phyloP scores from a whole-genome alignment of 352 stramenopile genomes.

The Phytophthora gonapodyides region DNA sequence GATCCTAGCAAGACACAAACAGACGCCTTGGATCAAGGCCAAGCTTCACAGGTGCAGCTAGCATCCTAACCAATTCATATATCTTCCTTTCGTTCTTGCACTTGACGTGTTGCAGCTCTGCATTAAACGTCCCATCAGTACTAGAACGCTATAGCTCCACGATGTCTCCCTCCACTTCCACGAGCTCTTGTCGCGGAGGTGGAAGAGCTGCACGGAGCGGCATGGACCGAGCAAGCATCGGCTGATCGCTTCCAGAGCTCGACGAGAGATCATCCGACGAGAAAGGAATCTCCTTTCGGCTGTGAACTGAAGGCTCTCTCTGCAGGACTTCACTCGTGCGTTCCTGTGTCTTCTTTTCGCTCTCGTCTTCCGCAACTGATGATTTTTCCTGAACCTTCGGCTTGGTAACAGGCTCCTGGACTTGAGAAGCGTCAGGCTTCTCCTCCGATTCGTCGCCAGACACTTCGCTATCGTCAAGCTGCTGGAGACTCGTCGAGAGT shows the following conservation, averaged over 20 bases:
- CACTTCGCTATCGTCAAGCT: slow-evolving; percentile 30
- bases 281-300: slow-evolving; percentile 8
- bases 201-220: slow-evolving; percentile 41
- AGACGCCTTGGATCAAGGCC: no score
- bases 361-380: slow-evolving; percentile 3
- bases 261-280: slow-evolving; percentile 18
- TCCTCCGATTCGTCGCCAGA: slow-evolving; percentile 38
- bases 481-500: slow-evolving; percentile 36
- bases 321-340: background rate
- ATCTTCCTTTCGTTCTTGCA: slow-evolving; percentile 26
- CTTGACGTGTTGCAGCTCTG: slow-evolving; percentile 8
- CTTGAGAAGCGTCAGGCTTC: slow-evolving; percentile 21
- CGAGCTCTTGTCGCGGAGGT: slow-evolving; percentile 45
- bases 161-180: slow-evolving; percentile 65
- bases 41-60: no score
- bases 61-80: slow-evolving; percentile 36
- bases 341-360: background rate
- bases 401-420: slow-evolving; percentile 7
- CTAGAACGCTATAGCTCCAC: slow-evolving; percentile 48
- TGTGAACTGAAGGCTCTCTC: background rate
- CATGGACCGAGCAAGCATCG: slow-evolving; percentile 36
- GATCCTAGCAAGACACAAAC: slow-evolving; percentile 6
- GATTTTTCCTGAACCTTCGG: slow-evolving; percentile 2
- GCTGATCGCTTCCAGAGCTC: slow-evolving; percentile 22
- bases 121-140: slow-evolving; percentile 19